Percentiles rank a stretch among this genome's conserved stretches.
Conservation (phyloP, 164 flowering plant species). For the Aristolochia californica region DNA sequence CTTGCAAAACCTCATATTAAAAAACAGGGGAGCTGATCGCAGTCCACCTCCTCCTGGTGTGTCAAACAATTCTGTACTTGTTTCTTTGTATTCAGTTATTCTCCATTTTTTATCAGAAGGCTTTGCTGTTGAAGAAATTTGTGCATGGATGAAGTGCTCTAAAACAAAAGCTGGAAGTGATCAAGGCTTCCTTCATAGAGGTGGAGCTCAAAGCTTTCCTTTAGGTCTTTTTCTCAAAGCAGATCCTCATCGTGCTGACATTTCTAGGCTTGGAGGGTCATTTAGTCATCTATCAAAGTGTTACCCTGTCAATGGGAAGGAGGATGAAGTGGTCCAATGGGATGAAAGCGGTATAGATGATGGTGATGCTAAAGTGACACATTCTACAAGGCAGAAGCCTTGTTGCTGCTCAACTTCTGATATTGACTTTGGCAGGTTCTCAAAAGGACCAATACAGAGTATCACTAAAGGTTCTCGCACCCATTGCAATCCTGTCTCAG, state of each 20-base stretch:
- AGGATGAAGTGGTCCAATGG: slow-evolving; percentile 64
- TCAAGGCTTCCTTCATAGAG: slow-evolving; percentile 85
- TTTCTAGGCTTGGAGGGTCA: slow-evolving; percentile 86
- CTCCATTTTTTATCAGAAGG: slow-evolving; percentile 93
- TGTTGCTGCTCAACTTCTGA: slow-evolving; percentile 81
- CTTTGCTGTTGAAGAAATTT: slow-evolving; percentile 34
- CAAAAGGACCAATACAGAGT: slow-evolving; percentile 31
- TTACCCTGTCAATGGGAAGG: slow-evolving; percentile 44
- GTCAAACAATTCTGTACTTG: slow-evolving; percentile 74
- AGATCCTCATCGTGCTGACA: slow-evolving; percentile 62
- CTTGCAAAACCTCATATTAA: slow-evolving; percentile 58
- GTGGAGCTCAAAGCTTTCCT: slow-evolving; percentile 74
- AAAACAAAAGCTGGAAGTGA: slow-evolving; percentile 24
- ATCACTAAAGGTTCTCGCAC: slow-evolving; percentile 43
- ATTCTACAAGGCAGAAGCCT: slow-evolving; percentile 61
- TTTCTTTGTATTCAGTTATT: slow-evolving; percentile 71
- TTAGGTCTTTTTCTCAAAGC: slow-evolving; percentile 48
- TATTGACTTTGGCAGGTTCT: slow-evolving; percentile 35
- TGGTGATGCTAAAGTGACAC: slow-evolving; percentile 57
- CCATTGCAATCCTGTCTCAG: slow-evolving; percentile 50
- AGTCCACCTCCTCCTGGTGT: slow-evolving; percentile 59
- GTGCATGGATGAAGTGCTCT: slow-evolving; percentile 48
- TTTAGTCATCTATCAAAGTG: slow-evolving; percentile 49
- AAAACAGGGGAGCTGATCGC: slow-evolving; percentile 75
- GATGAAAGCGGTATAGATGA: slow-evolving; percentile 92